Evolutionary conservation across 441 rosid genomes (phyloP), one percentile per base, ranked within the genome.

Genomic region (Jatropha podagrica): DNA sequence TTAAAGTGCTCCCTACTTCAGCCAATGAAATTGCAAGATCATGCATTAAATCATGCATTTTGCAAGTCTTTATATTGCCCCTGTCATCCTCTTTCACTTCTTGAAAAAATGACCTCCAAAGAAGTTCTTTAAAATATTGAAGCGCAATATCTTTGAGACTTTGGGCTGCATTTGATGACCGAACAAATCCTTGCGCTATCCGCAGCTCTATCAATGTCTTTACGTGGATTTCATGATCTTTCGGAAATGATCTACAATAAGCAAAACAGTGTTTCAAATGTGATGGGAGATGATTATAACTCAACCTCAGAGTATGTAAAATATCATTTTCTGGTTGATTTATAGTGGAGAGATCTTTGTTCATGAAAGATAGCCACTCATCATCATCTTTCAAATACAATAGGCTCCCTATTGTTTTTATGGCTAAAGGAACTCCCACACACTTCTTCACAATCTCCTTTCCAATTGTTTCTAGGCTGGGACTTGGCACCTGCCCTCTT

Each of bases 41-140:
- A 75, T 77, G 81, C 56, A 83, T 72, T 4, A 80, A 66, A 51
- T 80, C 79, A 54, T 80, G 85, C 81, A 77, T 75, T 65, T 77
- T 80, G 49, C 79, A 75, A 48, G 41, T 68, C 65, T 9, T 1
- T 20, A 72, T n/a, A 18, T 77, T 56, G 20, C 68, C 74, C 17
- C 44, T 52, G 5, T 60, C 37, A 75, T 72, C 81, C 17, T 69
- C 40, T 40, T 72, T 41, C 2, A 78, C 77, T 11, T 77, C 83
- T 11, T 77, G 74, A 54, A 79, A 80, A 27, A 82, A 79, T 0
- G 80, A 79, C 46, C 70, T 70, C 42, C 51, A 74, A 40, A 61
- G 0, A 7, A 76, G 38, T 8, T 62, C 37, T 3, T 51, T 54
- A 40, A 81, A 74, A 38, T 58, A 55, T 4, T 8, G 15, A 0